These are phyloP conservation scores for Parachaetomium inaequale DNA, from an alignment of 495 filamentous ascomycete genomes.

Conservation along the genomic window DNA sequence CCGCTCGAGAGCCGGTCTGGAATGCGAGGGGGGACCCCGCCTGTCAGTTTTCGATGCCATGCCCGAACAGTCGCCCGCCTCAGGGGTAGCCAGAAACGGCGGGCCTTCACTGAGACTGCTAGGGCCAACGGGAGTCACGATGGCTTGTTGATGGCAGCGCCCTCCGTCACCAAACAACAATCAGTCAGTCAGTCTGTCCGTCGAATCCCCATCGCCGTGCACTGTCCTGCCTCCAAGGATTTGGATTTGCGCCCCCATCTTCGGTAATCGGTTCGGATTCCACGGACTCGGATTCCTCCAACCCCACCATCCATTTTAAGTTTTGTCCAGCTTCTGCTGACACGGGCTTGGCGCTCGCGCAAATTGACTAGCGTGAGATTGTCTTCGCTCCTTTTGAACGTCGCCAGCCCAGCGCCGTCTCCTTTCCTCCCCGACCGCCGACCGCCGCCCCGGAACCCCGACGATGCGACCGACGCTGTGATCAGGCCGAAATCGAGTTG, in stretches of 20 bases:
- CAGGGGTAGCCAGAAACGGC: not conserved
- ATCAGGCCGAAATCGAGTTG: not conserved
- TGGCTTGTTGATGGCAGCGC: not conserved
- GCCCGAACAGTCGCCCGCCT: not conserved
- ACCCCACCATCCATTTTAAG: not conserved
- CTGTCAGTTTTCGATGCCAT: not conserved
- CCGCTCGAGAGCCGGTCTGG: not conserved
- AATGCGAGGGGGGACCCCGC: not conserved
- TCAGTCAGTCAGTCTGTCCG: no score
- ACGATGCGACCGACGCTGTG: not conserved
- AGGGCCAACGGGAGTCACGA: not conserved
- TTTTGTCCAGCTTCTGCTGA: not conserved
- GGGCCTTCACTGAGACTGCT: no score
- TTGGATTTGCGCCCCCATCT: not conserved
- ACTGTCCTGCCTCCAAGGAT: not conserved
- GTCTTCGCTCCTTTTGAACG: not conserved
- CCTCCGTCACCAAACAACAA: no score
- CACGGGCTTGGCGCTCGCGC: not conserved
- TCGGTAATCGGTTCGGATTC: no score
- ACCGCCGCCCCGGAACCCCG: not conserved
- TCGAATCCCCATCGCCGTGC: not conserved
- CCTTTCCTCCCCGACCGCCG: not conserved
- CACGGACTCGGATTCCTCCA: no score
- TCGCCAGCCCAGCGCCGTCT: not conserved
- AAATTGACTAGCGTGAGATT: not conserved